phyloP scores from a whole-genome alignment of 2,329 filamentous ascomycete genomes.

The Phyllosticta citriasiana region DNA sequence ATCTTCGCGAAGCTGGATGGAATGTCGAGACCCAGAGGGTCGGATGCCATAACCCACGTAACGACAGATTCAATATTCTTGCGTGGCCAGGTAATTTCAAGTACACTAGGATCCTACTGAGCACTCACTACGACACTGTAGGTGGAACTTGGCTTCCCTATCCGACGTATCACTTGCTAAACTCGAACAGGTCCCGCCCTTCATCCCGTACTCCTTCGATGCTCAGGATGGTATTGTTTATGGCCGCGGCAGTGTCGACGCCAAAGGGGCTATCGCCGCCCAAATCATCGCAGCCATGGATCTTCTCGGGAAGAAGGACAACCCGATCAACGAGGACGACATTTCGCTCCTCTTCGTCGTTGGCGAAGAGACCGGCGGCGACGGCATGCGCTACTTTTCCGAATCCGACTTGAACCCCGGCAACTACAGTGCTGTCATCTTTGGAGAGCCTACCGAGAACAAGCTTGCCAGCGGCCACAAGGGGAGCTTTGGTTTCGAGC shows the following conservation, averaged over 20 bases:
- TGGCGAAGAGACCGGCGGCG: slow-evolving; percentile 71
- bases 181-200: slow-evolving; percentile 49
- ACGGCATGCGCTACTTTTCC: slow-evolving; percentile 58
- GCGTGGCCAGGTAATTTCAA: slow-evolving; percentile 48
- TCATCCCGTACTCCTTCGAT: slow-evolving; percentile 54
- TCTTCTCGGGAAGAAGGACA: slow-evolving; percentile 33
- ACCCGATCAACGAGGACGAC: slow-evolving; percentile 30
- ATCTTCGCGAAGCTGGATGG: slow-evolving; percentile 52
- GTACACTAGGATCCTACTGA: slow-evolving; percentile 54
- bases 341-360: slow-evolving; percentile 54
- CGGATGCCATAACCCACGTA: neutral
- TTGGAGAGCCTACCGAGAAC: slow-evolving; percentile 86
- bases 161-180: neutral
- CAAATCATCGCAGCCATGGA: slow-evolving; percentile 58
- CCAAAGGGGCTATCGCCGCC: slow-evolving; percentile 51
- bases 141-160: neutral
- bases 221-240: slow-evolving; percentile 45
- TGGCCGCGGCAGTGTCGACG: slow-evolving; percentile 64
- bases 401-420: slow-evolving; percentile 35
- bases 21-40: slow-evolving; percentile 51
- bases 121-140: slow-evolving; percentile 71
- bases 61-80: slow-evolving; percentile 61
- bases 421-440: slow-evolving; percentile 62
- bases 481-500: slow-evolving; percentile 59
- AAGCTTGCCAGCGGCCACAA: slow-evolving; percentile 89